Evolutionary conservation across 1,284 basidiomycete species (phyloP).

Genomic region (Leccinum huronense): DNA sequence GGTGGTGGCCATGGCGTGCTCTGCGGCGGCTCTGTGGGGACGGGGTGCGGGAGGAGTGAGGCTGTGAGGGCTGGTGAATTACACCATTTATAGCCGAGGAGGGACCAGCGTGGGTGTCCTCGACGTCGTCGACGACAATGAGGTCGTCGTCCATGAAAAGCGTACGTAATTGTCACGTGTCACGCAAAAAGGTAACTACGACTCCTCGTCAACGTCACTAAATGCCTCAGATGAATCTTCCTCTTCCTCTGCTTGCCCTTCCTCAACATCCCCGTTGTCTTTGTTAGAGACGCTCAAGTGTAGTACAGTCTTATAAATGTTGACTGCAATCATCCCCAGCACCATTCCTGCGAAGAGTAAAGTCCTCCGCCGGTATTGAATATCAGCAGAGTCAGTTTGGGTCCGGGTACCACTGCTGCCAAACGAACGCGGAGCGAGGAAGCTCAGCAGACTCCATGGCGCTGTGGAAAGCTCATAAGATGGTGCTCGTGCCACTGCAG

Average conservation of each 20-base stretch:
- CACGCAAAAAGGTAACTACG: conserved; percentile 9
- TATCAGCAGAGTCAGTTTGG: conserved; percentile 33
- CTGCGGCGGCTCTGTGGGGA: conserved; percentile 38
- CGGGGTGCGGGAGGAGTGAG: conserved; percentile 24
- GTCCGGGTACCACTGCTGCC: background rate
- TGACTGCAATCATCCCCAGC: conserved; percentile 14
- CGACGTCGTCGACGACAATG: conserved; percentile 62
- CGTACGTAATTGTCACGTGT: conserved; percentile 11
- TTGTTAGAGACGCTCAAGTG: background rate
- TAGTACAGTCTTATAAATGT: conserved; percentile 1
- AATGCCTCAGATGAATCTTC: conserved; percentile 11
- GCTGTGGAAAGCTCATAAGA: conserved; percentile 17
- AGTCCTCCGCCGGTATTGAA: conserved; percentile 35
- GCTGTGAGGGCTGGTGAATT: conserved; percentile 14
- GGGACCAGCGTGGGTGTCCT: conserved; percentile 33
- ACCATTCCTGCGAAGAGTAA: conserved; percentile 38
- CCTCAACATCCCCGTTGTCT: background rate
- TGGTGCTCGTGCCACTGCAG: conserved; percentile 29
- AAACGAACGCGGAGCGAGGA: conserved; percentile 22
- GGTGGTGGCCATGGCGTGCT: conserved; percentile 40
- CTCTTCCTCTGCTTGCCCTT: conserved; percentile 16
- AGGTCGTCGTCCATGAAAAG: conserved; percentile 58
- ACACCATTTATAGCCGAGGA: conserved; percentile 30
- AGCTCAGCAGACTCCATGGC: conserved; percentile 24
- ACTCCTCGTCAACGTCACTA: conserved; percentile 13